Conservation (phyloP, 2,329 filamentous ascomycete species). For the Phaeosphaeriaceae sp. region DNA sequence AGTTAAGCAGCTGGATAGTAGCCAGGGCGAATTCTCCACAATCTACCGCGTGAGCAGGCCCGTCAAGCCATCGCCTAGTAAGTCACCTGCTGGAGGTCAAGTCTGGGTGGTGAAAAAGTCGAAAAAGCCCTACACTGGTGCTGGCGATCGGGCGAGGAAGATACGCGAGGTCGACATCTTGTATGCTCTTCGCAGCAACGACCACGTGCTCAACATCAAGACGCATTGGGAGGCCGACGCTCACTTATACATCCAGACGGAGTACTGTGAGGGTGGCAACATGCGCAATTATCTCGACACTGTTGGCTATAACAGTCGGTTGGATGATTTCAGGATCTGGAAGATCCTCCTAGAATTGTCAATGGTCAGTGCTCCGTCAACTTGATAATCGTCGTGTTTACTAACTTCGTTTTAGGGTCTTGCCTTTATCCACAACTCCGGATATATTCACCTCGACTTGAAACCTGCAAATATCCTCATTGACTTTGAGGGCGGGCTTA, state of each 20-base stretch:
- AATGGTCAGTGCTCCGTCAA: slow-evolving; percentile 64
- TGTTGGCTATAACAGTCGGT: slow-evolving; percentile 79
- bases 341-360: slow-evolving; percentile 91
- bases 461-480: slow-evolving; percentile 87
- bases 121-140: slow-evolving; percentile 77
- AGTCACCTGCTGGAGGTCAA: slow-evolving; percentile 37
- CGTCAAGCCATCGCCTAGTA: slow-evolving; percentile 34
- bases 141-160: slow-evolving; percentile 80
- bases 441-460: slow-evolving; percentile 83
- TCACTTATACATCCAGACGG: slow-evolving; percentile 95
- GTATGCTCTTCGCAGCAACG: slow-evolving; percentile 75
- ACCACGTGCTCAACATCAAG: slow-evolving; percentile 84
- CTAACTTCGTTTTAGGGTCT: slow-evolving; percentile 69
- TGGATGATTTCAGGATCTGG: slow-evolving; percentile 98
- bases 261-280: slow-evolving; percentile 94
- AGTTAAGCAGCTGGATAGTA: slow-evolving; percentile 71
- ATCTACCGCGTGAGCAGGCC: slow-evolving; percentile 79
- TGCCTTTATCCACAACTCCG: slow-evolving; percentile 85
- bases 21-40: slow-evolving; percentile 89
- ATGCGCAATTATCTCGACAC: slow-evolving; percentile 84
- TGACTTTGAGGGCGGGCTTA: slow-evolving; percentile 79
- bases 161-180: slow-evolving; percentile 84
- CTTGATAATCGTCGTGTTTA: not conserved
- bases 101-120: slow-evolving; percentile 96
- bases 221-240: slow-evolving; percentile 87